phyloP scores from a whole-genome alignment of 139 green algal species.

The Monoraphidium neglectum region DNA sequence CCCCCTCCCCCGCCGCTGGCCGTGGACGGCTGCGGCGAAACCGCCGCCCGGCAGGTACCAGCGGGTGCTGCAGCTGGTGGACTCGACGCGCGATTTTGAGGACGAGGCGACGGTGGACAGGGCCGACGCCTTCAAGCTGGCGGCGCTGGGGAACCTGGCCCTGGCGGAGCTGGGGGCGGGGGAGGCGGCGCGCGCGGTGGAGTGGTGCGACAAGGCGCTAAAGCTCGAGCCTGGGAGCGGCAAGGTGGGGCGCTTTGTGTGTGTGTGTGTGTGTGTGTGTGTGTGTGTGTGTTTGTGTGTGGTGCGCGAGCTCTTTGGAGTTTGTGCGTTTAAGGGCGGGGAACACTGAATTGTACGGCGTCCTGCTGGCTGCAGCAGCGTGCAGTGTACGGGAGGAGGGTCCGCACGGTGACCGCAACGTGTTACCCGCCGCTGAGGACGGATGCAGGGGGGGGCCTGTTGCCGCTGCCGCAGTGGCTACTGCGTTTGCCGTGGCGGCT shows the following conservation, averaged over 20 bases:
- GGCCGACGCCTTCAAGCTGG: constrained; percentile 34
- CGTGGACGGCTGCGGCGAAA: too few relatives aligned
- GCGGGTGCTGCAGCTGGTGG: constrained; percentile 56
- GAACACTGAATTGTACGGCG: too few relatives aligned
- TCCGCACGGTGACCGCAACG: too few relatives aligned
- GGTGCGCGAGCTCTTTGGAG: background rate
- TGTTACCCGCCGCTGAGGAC: too few relatives aligned
- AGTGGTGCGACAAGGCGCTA: constrained; percentile 62
- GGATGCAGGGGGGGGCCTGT: too few relatives aligned
- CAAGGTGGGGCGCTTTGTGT: constrained; percentile 28
- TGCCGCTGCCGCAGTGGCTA: too few relatives aligned
- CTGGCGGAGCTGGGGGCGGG: constrained; percentile 35
- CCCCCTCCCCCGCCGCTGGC: too few relatives aligned
- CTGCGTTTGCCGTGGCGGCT: too few relatives aligned
- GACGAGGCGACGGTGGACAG: constrained; percentile 14
- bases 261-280: background rate
- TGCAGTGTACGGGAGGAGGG: too few relatives aligned
- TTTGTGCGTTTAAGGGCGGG: background rate
- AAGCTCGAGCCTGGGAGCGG: constrained; percentile 39
- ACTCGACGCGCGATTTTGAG: constrained; percentile 65
- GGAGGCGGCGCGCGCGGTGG: constrained; percentile 46
- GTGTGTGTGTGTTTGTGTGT: constrained; percentile 1
- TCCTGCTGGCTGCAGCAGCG: too few relatives aligned
- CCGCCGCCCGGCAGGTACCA: constrained; percentile 40
- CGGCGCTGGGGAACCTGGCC: constrained; percentile 66